These are phyloP conservation scores for Omphalotus olearius DNA, from an alignment of 1,284 basidiomycete species.

Conservation along the genomic window DNA sequence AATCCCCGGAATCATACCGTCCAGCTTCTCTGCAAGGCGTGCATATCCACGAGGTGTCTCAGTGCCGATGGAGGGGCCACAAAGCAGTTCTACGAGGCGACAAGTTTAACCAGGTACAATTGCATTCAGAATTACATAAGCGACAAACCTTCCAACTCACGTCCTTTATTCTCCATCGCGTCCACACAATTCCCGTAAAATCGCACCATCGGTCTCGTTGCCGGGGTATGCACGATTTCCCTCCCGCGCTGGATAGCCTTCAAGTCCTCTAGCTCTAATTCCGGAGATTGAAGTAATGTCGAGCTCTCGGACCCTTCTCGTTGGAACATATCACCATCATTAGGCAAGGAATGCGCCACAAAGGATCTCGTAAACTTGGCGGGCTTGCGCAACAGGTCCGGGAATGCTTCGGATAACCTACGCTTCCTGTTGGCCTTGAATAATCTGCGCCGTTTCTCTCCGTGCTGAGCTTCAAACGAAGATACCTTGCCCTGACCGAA, in stretches of 20 bases:
- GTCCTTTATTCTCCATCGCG: not conserved
- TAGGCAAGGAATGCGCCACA: not conserved
- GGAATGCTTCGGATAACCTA: constrained; percentile 7
- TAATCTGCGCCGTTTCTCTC: too few relatives aligned
- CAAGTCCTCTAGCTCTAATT: constrained; percentile 3
- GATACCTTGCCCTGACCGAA: too few relatives aligned
- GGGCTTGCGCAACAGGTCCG: constrained; percentile 2
- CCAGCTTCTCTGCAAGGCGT: constrained; percentile 33
- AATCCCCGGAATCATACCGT: constrained; percentile 40
- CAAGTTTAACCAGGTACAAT: constrained; percentile 26
- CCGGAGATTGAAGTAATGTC: not conserved
- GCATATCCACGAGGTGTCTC: constrained; percentile 36
- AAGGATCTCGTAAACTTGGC: constrained; percentile 1
- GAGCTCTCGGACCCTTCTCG: not conserved
- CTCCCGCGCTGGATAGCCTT: constrained; percentile 4
- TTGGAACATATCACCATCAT: not conserved
- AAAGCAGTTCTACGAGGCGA: constrained; percentile 30
- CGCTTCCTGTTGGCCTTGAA: constrained; percentile 2
- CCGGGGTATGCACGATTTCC: not conserved
- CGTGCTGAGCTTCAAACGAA: too few relatives aligned
- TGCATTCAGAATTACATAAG: constrained; percentile 16
- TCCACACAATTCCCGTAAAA: not conserved
- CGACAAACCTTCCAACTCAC: constrained; percentile 11
- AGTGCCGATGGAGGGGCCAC: constrained; percentile 37
- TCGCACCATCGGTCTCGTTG: not conserved